phyloP scores from a whole-genome alignment of 352 stramenopile genomes.

The Phytophthora hibernalis region DNA sequence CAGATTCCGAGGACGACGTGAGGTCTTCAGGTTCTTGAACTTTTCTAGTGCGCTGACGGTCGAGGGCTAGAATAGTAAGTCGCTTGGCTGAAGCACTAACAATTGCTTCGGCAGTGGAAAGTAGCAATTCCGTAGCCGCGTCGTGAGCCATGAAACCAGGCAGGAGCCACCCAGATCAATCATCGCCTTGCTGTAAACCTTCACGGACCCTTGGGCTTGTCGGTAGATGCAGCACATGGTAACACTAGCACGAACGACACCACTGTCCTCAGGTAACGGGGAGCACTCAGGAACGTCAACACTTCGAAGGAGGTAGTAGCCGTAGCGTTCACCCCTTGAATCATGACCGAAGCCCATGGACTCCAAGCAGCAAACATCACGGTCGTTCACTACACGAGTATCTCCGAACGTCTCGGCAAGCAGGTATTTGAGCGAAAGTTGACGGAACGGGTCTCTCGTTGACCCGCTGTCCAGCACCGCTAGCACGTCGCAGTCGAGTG shows the following conservation, averaged over 20 bases:
- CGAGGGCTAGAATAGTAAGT: conserved; percentile 38
- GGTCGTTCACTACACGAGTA: conserved; percentile 52
- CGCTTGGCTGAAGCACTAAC: conserved; percentile 57
- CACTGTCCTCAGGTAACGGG: conserved; percentile 47
- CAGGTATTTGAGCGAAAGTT: conserved; percentile 66
- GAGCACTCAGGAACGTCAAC: conserved; percentile 58
- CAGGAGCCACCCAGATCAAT: conserved; percentile 59
- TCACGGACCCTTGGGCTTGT: conserved; percentile 53
- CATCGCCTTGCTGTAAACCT: conserved; percentile 64
- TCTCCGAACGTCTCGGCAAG: conserved; percentile 53
- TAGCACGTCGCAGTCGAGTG: conserved; percentile 57
- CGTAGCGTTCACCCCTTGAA: conserved; percentile 46
- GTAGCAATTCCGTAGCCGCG: conserved; percentile 48
- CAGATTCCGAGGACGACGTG: conserved; percentile 30
- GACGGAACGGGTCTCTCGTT: conserved; percentile 58
- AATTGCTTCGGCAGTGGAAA: conserved; percentile 46
- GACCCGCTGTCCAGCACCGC: conserved; percentile 51
- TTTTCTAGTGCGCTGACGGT: conserved; percentile 4
- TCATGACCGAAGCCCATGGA: conserved; percentile 56
- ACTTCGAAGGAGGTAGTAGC: conserved; percentile 65
- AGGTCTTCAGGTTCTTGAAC: conserved; percentile 24
- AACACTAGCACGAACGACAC: conserved; percentile 55
- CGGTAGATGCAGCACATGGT: conserved; percentile 76
- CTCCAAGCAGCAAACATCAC: conserved; percentile 59
- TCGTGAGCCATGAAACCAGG: conserved; percentile 57